Base-by-base conservation (phyloP, 2,329 filamentous ascomycete genomes). In the Colletotrichum liriopes region DNA sequence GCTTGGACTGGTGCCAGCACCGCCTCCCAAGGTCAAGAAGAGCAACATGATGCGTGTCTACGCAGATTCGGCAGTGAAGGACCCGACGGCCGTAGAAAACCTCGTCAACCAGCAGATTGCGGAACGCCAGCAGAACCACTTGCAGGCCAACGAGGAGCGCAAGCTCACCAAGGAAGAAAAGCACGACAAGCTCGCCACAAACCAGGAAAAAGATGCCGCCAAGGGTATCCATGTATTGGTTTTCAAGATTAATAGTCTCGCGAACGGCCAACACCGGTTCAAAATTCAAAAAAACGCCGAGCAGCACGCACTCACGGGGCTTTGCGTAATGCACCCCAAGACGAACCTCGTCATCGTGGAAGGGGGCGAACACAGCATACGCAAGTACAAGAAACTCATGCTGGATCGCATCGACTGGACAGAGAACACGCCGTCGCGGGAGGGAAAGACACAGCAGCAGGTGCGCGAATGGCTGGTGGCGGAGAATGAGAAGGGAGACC, bases 1-100 rank as follows among this genome's bases (percentile, higher is more conserved):
- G 71, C 86, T 99, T 14, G 96, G 96, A 26, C 88, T 99, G 18
- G 93, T 96, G 72, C 94, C 95, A 3, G 94, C 96, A 26, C 95
- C 95, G 37, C 93, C 95, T 35, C 96, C 96, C 14, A 99, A 98
- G 83, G 94, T 99, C 76, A 98, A 98, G 84, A 97, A 97, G 82
- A 94, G 93, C 70, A 99, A 99, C 81, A 89, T 99, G 79, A 99
- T 99, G 96, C 93, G 95, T 70, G 96, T 99, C 39, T 75, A 75
- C n/a, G 73, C 73, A 18, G 73, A 75, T n/a, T 72, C 73, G 82
- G 89, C 89, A 23, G 96, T 99, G 76, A 97, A 98, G 79, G 96
- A 99, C 82, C 96, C 96, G 8, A 99, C 97, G 0, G 96, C 96
- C 5, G 96, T 99, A 56, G 96, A 99, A 84, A 94, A 95, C 62